Percentiles rank a stretch among this genome's conserved stretches.
Evolutionary conservation across 768 basidiomycete genomes (phyloP).

Genomic region (Tylopilus rubrobrunneus): DNA sequence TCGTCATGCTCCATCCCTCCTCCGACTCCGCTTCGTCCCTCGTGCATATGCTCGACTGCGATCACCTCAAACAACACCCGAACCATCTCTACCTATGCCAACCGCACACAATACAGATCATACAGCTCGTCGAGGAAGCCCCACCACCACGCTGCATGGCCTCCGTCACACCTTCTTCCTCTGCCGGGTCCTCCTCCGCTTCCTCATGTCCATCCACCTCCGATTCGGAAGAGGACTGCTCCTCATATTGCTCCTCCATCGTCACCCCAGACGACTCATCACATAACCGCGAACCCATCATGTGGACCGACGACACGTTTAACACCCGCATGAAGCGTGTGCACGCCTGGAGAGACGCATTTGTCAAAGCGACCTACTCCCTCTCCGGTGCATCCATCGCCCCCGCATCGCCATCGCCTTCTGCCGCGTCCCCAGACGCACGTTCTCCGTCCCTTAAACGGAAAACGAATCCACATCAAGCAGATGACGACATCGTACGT

Average conservation of each 20-base stretch:
- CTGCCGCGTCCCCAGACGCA: slow-evolving; percentile 8
- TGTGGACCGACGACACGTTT: slow-evolving; percentile 47
- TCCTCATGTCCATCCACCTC: slow-evolving; percentile 36
- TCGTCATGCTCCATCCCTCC: slow-evolving; percentile 24
- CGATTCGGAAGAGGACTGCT: slow-evolving; percentile 43
- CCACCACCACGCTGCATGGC: slow-evolving; percentile 47
- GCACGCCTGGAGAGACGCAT: slow-evolving; percentile 65
- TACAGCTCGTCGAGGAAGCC: slow-evolving; percentile 65
- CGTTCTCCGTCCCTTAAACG: slow-evolving; percentile 47
- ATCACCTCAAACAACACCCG: slow-evolving; percentile 34
- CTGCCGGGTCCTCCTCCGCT: slow-evolving; percentile 37
- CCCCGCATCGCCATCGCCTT: background rate
- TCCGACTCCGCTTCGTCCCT: slow-evolving; percentile 24
- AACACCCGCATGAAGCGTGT: slow-evolving; percentile 60
- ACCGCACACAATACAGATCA: slow-evolving; percentile 57
- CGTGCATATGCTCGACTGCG: slow-evolving; percentile 24
- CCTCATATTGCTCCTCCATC: slow-evolving; percentile 74
- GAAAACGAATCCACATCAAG: slow-evolving; percentile 34
- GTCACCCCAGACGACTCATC: slow-evolving; percentile 37
- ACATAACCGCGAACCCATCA: slow-evolving; percentile 19
- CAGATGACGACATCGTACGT: slow-evolving; percentile 42
- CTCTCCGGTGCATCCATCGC: slow-evolving; percentile 36
- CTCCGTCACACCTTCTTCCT: slow-evolving; percentile 32
- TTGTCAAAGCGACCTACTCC: slow-evolving; percentile 41
- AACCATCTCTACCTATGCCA: slow-evolving; percentile 45